Conservation (phyloP, 257 asterid genomes). For the Penstemon davidsonii region DNA sequence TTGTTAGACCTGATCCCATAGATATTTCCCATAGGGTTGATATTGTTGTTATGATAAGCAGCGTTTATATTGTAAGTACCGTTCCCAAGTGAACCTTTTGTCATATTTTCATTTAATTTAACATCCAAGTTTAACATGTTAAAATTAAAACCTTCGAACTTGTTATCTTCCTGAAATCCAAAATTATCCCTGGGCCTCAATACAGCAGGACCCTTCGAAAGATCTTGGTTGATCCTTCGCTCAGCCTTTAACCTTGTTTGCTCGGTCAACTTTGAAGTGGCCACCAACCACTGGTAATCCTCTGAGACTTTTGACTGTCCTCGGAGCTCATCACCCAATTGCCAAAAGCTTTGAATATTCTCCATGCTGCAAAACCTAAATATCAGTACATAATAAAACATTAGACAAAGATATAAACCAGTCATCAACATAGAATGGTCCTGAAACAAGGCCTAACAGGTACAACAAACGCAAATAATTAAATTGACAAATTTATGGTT, state of each 20-base stretch:
- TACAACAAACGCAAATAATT: not conserved
- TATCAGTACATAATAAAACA: not conserved
- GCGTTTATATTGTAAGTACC: slow-evolving; percentile 58
- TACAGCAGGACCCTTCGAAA: slow-evolving; percentile 65
- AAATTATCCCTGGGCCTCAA: slow-evolving; percentile 58
- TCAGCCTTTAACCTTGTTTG: slow-evolving; percentile 76
- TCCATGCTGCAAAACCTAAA: slow-evolving; percentile 52
- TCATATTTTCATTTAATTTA: slow-evolving; percentile 54
- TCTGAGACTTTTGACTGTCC: slow-evolving; percentile 80
- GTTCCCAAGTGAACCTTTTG: slow-evolving; percentile 45
- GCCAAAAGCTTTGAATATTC: slow-evolving; percentile 75
- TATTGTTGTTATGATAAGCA: slow-evolving; percentile 56
- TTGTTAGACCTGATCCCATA: slow-evolving; percentile 24
- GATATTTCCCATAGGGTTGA: slow-evolving; percentile 44
- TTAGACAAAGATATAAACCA: not conserved
- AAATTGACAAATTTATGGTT: not conserved
- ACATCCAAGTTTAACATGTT: slow-evolving; percentile 72
- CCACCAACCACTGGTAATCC: slow-evolving; percentile 87
- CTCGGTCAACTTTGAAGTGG: slow-evolving; percentile 87
- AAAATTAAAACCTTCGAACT: slow-evolving; percentile 73
- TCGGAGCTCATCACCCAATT: slow-evolving; percentile 88
- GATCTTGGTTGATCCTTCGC: slow-evolving; percentile 76
- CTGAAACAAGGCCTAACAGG: not conserved
- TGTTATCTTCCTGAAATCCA: slow-evolving; percentile 74
- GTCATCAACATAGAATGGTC: not conserved